Conservation (phyloP, 768 basidiomycete species). For the Collybia sp. region DNA sequence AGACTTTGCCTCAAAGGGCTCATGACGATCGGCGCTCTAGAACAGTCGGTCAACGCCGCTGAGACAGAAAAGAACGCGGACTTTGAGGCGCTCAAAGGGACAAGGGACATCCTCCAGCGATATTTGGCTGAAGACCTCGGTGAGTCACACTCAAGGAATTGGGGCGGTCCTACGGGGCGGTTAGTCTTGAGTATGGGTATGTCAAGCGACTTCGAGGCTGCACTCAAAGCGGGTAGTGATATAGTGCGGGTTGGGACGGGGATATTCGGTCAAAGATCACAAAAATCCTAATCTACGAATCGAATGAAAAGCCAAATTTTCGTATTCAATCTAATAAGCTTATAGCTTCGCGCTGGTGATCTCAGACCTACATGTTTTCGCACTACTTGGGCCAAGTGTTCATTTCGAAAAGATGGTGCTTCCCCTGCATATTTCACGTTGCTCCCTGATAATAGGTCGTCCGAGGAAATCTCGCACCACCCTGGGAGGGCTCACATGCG, state of each 20-base stretch:
- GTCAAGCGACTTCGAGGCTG: slow-evolving; percentile 92
- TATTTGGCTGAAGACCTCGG: slow-evolving; percentile 30
- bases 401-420: too few species aligned
- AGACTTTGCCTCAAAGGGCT: slow-evolving; percentile 75
- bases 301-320: neutral
- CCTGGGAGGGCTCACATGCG: too few species aligned
- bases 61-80: slow-evolving; percentile 54
- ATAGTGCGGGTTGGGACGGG: slow-evolving; percentile 89
- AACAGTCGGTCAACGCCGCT: slow-evolving; percentile 56
- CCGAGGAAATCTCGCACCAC: too few species aligned
- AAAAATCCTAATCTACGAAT: slow-evolving; percentile 29
- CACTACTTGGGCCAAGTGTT: too few species aligned
- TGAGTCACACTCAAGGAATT: slow-evolving; percentile 17
- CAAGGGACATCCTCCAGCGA: slow-evolving; percentile 52
- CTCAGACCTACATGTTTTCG: too few species aligned
- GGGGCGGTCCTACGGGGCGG: slow-evolving; percentile 46
- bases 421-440: too few species aligned
- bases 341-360: too few species aligned
- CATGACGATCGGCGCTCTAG: slow-evolving; percentile 94
- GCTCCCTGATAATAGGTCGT: too few species aligned
- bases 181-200: slow-evolving; percentile 90
- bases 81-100: slow-evolving; percentile 65
- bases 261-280: slow-evolving; percentile 75
- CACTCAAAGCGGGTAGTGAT: slow-evolving; percentile 78
- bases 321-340: neutral